These are phyloP conservation scores for Mimosa pudica DNA, from an alignment of 306 rosid species.

Conservation along the genomic window DNA sequence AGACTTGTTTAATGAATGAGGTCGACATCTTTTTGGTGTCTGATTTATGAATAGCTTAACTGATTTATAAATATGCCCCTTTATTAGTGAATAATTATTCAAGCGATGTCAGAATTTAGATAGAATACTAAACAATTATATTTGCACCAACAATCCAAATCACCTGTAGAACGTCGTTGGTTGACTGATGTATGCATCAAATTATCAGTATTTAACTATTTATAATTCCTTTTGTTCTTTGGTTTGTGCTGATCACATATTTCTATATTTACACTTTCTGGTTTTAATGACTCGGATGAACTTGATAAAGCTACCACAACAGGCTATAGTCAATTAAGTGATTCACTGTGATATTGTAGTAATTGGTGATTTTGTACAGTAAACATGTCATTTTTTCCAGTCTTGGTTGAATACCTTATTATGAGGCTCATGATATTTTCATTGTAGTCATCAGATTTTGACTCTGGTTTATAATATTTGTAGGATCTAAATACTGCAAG, in stretches of 20 bases:
- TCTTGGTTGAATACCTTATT: background rate
- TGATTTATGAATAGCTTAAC: background rate
- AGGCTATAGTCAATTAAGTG: background rate
- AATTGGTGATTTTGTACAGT: background rate
- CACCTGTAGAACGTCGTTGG: background rate
- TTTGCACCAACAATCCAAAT: background rate
- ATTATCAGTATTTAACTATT: background rate
- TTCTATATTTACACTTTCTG: no score
- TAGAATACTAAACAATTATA: background rate
- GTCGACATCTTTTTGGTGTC: background rate
- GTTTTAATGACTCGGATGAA: background rate
- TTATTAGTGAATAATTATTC: background rate
- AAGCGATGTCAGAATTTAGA: background rate
- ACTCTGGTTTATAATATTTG: conserved; percentile 28
- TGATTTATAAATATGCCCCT: background rate
- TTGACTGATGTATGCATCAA: background rate
- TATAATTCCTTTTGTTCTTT: background rate
- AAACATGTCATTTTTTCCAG: background rate
- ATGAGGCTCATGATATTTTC: conserved; percentile 21
- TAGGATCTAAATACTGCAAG: conserved; percentile 52
- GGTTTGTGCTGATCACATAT: no score
- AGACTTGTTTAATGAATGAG: background rate
- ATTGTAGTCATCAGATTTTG: conserved; percentile 16
- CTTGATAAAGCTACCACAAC: background rate
- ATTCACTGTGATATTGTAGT: no score